Evolutionary conservation across 495 filamentous ascomycete species (phyloP).

Genomic region (Penicillium bovifimosum): DNA sequence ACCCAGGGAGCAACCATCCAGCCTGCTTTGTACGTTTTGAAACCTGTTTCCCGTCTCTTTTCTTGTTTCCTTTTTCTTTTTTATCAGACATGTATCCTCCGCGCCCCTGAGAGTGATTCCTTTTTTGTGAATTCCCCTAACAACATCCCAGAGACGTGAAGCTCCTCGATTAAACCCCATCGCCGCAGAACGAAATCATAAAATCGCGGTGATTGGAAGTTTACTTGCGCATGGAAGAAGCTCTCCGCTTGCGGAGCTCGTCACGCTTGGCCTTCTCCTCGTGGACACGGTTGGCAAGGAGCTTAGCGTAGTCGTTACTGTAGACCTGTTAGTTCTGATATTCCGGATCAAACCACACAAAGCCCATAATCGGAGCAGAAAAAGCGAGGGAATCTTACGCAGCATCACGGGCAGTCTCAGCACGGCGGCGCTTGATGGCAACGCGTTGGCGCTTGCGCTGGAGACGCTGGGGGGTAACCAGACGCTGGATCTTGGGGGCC

Average conservation of each 20-base stretch:
- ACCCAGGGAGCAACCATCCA: constrained; percentile 17
- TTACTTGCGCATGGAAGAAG: constrained; percentile 94
- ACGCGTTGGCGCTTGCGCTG: constrained; percentile 98
- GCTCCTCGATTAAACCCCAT: constrained; percentile 36
- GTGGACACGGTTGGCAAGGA: constrained; percentile 89
- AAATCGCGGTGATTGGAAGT: constrained; percentile 22
- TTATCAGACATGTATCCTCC: constrained; percentile 26
- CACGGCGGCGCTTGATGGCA: constrained; percentile 93
- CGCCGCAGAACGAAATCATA: constrained; percentile 32
- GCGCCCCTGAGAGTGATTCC: constrained; percentile 28
- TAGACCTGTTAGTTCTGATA: constrained; percentile 21
- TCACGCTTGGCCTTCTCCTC: constrained; percentile 89
- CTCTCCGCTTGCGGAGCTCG: constrained; percentile 90
- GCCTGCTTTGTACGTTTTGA: constrained; percentile 17
- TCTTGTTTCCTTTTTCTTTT: constrained; percentile 20
- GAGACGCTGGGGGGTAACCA: constrained; percentile 98
- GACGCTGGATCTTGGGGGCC: constrained; percentile 97
- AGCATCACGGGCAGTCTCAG: constrained; percentile 94
- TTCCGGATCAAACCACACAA: neutral
- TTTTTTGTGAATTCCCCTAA: constrained; percentile 23
- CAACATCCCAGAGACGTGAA: constrained; percentile 24
- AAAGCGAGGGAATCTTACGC: constrained; percentile 63
- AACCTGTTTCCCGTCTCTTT: constrained; percentile 20
- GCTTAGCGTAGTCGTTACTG: constrained; percentile 81
- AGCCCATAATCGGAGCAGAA: constrained; percentile 1